These are phyloP conservation scores for Trichoderma sp. DNA, from an alignment of 2,329 filamentous ascomycete species.

Conservation along the genomic window DNA sequence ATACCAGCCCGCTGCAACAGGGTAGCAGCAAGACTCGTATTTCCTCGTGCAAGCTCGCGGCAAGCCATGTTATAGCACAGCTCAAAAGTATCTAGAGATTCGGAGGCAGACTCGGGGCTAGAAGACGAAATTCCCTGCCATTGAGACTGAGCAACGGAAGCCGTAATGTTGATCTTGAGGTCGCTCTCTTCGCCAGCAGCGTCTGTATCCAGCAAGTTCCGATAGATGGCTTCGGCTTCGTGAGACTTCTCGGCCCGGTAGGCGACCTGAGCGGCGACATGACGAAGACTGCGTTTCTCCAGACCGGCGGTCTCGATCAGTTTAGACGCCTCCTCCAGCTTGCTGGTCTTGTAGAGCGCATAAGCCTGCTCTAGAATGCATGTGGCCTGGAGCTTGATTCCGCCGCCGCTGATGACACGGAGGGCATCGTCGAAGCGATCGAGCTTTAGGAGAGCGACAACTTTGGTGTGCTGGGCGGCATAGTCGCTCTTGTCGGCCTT, in stretches of 20 bases:
- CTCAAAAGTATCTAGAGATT: slow-evolving; percentile 70
- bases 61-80: slow-evolving; percentile 80
- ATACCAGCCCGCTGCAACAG: slow-evolving; percentile 68
- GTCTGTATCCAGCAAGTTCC: slow-evolving; percentile 48
- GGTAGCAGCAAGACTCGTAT: slow-evolving; percentile 61
- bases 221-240: slow-evolving; percentile 63
- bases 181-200: slow-evolving; percentile 62
- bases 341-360: slow-evolving; percentile 77
- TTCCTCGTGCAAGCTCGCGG: slow-evolving; percentile 65
- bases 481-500: slow-evolving; percentile 58
- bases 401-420: slow-evolving; percentile 62
- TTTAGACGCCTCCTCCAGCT: slow-evolving; percentile 61
- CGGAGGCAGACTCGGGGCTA: slow-evolving; percentile 48
- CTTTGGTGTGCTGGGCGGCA: slow-evolving; percentile 65
- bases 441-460: slow-evolving; percentile 74
- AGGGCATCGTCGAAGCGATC: slow-evolving; percentile 79
- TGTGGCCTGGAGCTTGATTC: slow-evolving; percentile 56
- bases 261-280: slow-evolving; percentile 63
- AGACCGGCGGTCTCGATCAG: slow-evolving; percentile 36
- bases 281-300: slow-evolving; percentile 40
- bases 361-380: slow-evolving; percentile 73
- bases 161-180: slow-evolving; percentile 71
- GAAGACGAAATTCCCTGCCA: slow-evolving; percentile 56
- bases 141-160: slow-evolving; percentile 67
- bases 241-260: slow-evolving; percentile 74